Percentiles rank a stretch among this genome's conserved stretches.
Evolutionary conservation across 345 rosid species (phyloP).

Genomic region (Rhodamnia rubescens): DNA sequence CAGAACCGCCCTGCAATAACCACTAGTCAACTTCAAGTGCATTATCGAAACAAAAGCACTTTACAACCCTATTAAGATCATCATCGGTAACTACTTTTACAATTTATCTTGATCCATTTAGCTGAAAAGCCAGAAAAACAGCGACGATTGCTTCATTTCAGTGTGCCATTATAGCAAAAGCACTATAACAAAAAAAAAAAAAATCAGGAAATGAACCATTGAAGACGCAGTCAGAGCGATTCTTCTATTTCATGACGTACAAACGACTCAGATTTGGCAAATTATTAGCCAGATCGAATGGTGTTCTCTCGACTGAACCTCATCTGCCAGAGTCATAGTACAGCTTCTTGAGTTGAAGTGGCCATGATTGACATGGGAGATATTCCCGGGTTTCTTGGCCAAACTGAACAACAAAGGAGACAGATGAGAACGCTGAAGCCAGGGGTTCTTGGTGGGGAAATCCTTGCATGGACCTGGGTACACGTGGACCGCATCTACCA

Average conservation of each 20-base stretch:
- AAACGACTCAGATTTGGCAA: not conserved
- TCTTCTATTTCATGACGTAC: not conserved
- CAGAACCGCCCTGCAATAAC: not conserved
- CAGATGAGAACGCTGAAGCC: not conserved
- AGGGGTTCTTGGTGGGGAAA: not conserved
- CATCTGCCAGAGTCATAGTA: not conserved
- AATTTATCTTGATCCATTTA: not conserved
- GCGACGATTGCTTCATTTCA: not conserved
- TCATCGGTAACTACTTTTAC: not conserved
- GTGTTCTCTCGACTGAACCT: not conserved
- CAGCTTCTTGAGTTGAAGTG: too few relatives aligned
- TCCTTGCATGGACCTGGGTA: not conserved
- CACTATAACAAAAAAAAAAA: not conserved
- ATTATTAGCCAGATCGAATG: not conserved
- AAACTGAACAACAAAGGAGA: not conserved
- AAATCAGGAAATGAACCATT: not conserved
- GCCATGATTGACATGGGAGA: too few relatives aligned
- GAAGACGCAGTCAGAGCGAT: not conserved
- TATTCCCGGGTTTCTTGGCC: not conserved
- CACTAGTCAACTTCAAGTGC: not conserved
- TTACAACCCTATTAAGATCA: not conserved
- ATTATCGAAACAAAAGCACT: not conserved
- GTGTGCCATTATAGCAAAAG: not conserved
- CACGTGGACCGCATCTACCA: not conserved
- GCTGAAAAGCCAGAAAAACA: not conserved